A percentile compares a stretch with the other conserved stretches of the same genome.
These are phyloP conservation scores for Xylaria multiplex DNA, from an alignment of 2,329 filamentous ascomycete species.

Conservation along the genomic window DNA sequence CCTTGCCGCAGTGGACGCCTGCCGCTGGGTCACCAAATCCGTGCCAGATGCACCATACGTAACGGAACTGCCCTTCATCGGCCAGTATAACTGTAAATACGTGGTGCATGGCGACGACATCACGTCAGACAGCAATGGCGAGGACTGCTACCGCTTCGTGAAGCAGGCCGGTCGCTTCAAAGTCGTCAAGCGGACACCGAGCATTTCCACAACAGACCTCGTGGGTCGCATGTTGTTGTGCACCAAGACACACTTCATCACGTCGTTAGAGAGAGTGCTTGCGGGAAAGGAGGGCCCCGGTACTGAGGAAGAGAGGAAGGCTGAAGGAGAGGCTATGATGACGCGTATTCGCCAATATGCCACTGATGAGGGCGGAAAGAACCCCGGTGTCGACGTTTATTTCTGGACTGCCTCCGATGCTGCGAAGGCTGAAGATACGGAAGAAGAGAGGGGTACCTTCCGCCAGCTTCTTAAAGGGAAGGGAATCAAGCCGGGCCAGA, in stretches of 20 bases:
- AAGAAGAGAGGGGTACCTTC: constrained; percentile 73
- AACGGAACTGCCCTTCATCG: constrained; percentile 91
- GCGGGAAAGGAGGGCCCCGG: constrained; percentile 78
- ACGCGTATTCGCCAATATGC: constrained; percentile 86
- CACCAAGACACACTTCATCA: constrained; percentile 94
- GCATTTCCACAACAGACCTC: constrained; percentile 97
- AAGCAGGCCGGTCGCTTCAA: constrained; percentile 95
- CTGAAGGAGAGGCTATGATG: constrained; percentile 73
- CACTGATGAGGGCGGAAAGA: constrained; percentile 81
- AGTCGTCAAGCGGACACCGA: constrained; percentile 94
- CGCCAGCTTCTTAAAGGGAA: constrained; percentile 74
- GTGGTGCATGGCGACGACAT: constrained; percentile 98
- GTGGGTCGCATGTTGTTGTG: constrained; percentile 97
- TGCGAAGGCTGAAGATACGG: constrained; percentile 56
- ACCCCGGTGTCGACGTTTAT: constrained; percentile 85
- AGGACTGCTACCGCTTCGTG: constrained; percentile 98
- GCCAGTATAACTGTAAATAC: constrained; percentile 93
- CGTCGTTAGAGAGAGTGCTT: constrained; percentile 75
- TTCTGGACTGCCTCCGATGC: constrained; percentile 74
- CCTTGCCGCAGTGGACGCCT: constrained; percentile 89
- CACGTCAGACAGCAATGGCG: constrained; percentile 89
- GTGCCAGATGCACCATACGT: constrained; percentile 92
- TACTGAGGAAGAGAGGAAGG: constrained; percentile 70
- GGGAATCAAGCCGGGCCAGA: constrained; percentile 79
- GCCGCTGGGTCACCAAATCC: constrained; percentile 89